Conservation (phyloP, 345 rosid species). For the Hypericum androsaemum region DNA sequence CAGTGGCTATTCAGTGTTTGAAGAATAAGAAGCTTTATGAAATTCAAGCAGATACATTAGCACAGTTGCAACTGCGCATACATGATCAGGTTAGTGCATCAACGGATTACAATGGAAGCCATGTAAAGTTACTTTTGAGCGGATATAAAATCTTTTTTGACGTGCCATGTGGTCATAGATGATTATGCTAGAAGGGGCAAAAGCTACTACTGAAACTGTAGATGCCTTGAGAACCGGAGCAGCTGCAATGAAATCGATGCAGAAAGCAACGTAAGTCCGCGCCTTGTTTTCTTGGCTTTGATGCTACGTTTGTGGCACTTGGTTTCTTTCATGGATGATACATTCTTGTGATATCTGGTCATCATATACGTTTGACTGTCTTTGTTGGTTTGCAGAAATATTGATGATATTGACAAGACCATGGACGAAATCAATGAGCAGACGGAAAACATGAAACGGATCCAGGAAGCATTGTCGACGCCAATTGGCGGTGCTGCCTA, state of each 20-base stretch:
- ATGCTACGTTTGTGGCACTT: too few species aligned
- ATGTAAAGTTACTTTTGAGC: too few species aligned
- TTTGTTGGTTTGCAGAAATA: slow-evolving; percentile 41
- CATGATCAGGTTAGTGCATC: slow-evolving; percentile 57
- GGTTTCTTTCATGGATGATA: too few species aligned
- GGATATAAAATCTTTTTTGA: not conserved
- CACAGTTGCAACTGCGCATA: slow-evolving; percentile 68
- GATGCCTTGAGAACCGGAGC: slow-evolving; percentile 92
- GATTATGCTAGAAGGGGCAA: slow-evolving; percentile 83
- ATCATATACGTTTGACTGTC: slow-evolving; percentile 7
- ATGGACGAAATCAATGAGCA: slow-evolving; percentile 91
- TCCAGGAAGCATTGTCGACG: slow-evolving; percentile 75
- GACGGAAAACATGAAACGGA: slow-evolving; percentile 84
- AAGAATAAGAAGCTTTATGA: slow-evolving; percentile 86
- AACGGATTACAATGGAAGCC: not conserved
- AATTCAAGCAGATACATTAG: slow-evolving; percentile 75
- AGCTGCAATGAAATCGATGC: slow-evolving; percentile 82
- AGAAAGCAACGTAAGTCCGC: slow-evolving; percentile 70
- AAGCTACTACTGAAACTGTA: slow-evolving; percentile 76
- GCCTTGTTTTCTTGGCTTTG: not conserved
- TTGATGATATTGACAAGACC: slow-evolving; percentile 80
- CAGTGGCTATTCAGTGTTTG: slow-evolving; percentile 87
- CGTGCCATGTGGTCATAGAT: slow-evolving; percentile 32
- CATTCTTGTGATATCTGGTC: not conserved
- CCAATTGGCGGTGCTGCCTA: slow-evolving; percentile 79